Conservation (phyloP, 83 land plant species). For the Picea mariana region DNA sequence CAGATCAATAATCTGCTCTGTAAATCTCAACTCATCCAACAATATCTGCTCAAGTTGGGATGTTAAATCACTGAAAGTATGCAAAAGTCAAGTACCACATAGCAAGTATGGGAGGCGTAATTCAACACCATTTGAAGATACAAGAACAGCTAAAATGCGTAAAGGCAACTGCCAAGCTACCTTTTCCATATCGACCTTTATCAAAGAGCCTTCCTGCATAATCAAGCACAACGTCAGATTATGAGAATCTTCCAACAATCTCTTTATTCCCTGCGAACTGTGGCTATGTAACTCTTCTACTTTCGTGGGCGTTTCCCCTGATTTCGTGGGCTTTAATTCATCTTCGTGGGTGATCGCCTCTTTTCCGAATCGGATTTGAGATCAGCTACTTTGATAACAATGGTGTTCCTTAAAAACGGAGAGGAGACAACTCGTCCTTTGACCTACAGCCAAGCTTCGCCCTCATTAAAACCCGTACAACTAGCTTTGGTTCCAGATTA, state of each 20-base stretch:
- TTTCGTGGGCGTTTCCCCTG: too few relatives aligned
- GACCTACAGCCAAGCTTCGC: too few relatives aligned
- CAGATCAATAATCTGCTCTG: too few relatives aligned
- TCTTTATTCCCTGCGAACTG: constrained; percentile 60
- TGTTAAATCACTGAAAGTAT: constrained; percentile 75
- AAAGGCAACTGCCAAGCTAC: constrained; percentile 73
- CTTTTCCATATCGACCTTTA: constrained; percentile 77
- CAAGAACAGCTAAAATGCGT: constrained; percentile 73
- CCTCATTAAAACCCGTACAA: too few relatives aligned
- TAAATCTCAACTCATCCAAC: too few relatives aligned
- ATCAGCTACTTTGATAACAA: too few relatives aligned
- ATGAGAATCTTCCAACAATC: constrained; percentile 64
- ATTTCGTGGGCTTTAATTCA: too few relatives aligned
- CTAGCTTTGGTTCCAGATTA: too few relatives aligned
- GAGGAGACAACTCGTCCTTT: too few relatives aligned
- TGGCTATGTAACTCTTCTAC: constrained; percentile 71
- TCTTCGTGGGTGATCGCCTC: too few relatives aligned
- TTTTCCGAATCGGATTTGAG: too few relatives aligned
- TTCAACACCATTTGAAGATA: constrained; percentile 54
- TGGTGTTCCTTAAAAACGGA: too few relatives aligned
- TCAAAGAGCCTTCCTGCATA: constrained; percentile 45
- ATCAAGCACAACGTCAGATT: constrained; percentile 38
- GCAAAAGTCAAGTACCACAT: constrained; percentile 76
- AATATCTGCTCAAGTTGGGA: constrained; percentile 86
- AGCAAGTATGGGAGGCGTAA: constrained; percentile 63